These are phyloP conservation scores for Metschnikowia amazonensis DNA, from an alignment of 805 yeast species.

Conservation along the genomic window DNA sequence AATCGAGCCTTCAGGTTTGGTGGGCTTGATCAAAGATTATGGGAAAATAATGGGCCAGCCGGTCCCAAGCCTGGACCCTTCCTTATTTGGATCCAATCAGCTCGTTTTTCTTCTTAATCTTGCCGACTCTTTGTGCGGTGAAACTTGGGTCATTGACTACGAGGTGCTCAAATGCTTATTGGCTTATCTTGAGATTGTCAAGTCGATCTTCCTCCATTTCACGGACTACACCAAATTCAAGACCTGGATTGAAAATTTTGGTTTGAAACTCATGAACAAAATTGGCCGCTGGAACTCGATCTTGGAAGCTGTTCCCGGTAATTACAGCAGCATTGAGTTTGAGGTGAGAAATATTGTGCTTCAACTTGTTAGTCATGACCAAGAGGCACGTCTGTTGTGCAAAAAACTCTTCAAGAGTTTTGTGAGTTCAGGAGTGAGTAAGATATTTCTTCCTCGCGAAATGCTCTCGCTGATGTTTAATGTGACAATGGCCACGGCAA, in stretches of 20 bases:
- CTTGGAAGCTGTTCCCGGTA: slow-evolving; percentile 8
- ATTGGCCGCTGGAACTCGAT: slow-evolving; percentile 28
- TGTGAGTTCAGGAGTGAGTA: slow-evolving; percentile 47
- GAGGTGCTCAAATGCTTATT: slow-evolving; percentile 36
- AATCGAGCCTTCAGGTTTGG: slow-evolving; percentile 30
- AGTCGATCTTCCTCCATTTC: slow-evolving; percentile 30
- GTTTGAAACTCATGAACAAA: slow-evolving; percentile 20
- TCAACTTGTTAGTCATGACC: slow-evolving; percentile 33
- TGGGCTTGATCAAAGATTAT: slow-evolving; percentile 37
- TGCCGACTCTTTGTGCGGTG: slow-evolving; percentile 23
- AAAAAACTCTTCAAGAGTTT: slow-evolving; percentile 43
- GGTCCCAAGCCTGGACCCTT: slow-evolving; percentile 19
- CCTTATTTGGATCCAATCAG: slow-evolving; percentile 20
- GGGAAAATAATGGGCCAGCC: slow-evolving; percentile 34
- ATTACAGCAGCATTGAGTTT: slow-evolving; percentile 34
- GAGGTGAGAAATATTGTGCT: slow-evolving; percentile 43
- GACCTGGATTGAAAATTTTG: slow-evolving; percentile 21
- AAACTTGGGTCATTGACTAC: slow-evolving; percentile 23
- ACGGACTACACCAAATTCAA: slow-evolving; percentile 23
- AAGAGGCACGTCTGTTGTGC: slow-evolving; percentile 30
- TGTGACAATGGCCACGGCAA: slow-evolving; percentile 35
- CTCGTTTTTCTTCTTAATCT: slow-evolving; percentile 29
- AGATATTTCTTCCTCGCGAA: slow-evolving; percentile 48
- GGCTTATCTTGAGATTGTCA: slow-evolving; percentile 30
- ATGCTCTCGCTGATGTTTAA: slow-evolving; percentile 44